Conservation (phyloP, 202 grass and related monocot genomes). For the Digitaria exilis region DNA sequence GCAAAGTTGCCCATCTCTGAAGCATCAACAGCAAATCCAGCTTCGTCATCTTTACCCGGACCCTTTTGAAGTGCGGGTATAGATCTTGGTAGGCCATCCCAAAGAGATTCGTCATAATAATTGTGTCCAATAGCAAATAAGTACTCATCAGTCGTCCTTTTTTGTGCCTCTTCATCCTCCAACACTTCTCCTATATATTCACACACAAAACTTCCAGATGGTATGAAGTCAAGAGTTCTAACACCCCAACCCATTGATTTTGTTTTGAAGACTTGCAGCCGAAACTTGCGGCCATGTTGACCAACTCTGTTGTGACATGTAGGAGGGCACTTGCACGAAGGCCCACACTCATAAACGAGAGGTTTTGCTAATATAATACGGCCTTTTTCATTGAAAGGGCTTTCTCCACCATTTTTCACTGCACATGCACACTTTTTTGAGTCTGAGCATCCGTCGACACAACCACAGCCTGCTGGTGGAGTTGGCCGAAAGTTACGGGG, state of each 20-base stretch:
- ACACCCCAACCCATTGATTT: slow-evolving; percentile 89
- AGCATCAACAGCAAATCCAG: slow-evolving; percentile 79
- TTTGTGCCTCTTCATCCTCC: slow-evolving; percentile 81
- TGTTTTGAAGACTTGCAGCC: slow-evolving; percentile 85
- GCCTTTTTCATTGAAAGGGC: slow-evolving; percentile 81
- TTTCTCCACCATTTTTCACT: slow-evolving; percentile 87
- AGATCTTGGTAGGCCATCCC: slow-evolving; percentile 82
- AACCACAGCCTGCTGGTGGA: slow-evolving; percentile 65
- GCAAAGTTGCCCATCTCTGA: slow-evolving; percentile 80
- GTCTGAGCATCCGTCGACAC: slow-evolving; percentile 74
- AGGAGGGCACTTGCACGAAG: slow-evolving; percentile 89
- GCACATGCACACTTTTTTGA: slow-evolving; percentile 70
- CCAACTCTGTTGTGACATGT: slow-evolving; percentile 86
- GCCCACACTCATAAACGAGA: slow-evolving; percentile 91
- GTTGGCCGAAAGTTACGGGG: slow-evolving; percentile 38
- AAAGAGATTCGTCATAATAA: slow-evolving; percentile 75
- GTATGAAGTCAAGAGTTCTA: slow-evolving; percentile 71
- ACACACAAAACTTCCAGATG: slow-evolving; percentile 85
- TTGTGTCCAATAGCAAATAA: slow-evolving; percentile 84
- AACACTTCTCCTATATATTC: slow-evolving; percentile 87
- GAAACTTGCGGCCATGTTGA: slow-evolving; percentile 79
- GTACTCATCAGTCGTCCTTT: slow-evolving; percentile 73
- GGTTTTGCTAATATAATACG: slow-evolving; percentile 71
- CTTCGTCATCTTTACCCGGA: slow-evolving; percentile 39
- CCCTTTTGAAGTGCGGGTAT: slow-evolving; percentile 82